Percentiles rank a stretch among this genome's conserved stretches.
These are phyloP conservation scores for Lipomyces yamanashiensis DNA, from an alignment of 805 yeast species.

Conservation along the genomic window DNA sequence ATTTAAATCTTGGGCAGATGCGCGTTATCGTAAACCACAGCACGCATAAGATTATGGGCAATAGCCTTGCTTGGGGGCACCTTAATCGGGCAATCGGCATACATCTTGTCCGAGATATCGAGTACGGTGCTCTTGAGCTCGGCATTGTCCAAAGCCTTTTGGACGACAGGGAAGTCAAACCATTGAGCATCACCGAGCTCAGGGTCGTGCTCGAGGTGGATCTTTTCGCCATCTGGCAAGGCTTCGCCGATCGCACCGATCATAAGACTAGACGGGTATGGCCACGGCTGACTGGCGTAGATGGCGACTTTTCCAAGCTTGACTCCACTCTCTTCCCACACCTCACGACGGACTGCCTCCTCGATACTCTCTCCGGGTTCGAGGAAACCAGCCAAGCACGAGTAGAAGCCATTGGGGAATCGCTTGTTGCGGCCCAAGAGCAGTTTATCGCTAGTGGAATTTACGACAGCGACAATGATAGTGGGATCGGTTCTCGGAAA, in stretches of 20 bases:
- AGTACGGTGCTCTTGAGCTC: slow-evolving; percentile 24
- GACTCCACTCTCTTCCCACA: slow-evolving; percentile 96
- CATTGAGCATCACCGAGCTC: slow-evolving; percentile 81
- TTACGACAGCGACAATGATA: slow-evolving; percentile 77
- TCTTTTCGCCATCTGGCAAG: slow-evolving; percentile 62
- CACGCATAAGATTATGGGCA: slow-evolving; percentile 36
- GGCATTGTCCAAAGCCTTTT: slow-evolving; percentile 45
- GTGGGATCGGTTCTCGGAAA: slow-evolving; percentile 95
- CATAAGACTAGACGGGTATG: slow-evolving; percentile 92
- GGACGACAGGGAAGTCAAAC: slow-evolving; percentile 66
- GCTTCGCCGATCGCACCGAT: slow-evolving; percentile 90
- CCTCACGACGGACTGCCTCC: slow-evolving; percentile 83
- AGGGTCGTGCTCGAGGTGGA: slow-evolving; percentile 78
- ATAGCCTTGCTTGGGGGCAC: slow-evolving; percentile 38
- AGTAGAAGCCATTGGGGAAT: slow-evolving; percentile 57
- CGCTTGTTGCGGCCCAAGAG: slow-evolving; percentile 74
- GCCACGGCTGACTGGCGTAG: slow-evolving; percentile 92
- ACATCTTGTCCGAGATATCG: slow-evolving; percentile 19
- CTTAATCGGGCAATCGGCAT: slow-evolving; percentile 28
- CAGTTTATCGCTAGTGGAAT: slow-evolving; percentile 61
- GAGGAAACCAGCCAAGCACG: slow-evolving; percentile 93
- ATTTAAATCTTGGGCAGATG: slow-evolving; percentile 31
- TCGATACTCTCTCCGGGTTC: slow-evolving; percentile 95
- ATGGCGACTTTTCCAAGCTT: slow-evolving; percentile 61
- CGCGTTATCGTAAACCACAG: slow-evolving; percentile 35